Conservation (phyloP, 177 flowering plant genomes). For the Viscum album region DNA sequence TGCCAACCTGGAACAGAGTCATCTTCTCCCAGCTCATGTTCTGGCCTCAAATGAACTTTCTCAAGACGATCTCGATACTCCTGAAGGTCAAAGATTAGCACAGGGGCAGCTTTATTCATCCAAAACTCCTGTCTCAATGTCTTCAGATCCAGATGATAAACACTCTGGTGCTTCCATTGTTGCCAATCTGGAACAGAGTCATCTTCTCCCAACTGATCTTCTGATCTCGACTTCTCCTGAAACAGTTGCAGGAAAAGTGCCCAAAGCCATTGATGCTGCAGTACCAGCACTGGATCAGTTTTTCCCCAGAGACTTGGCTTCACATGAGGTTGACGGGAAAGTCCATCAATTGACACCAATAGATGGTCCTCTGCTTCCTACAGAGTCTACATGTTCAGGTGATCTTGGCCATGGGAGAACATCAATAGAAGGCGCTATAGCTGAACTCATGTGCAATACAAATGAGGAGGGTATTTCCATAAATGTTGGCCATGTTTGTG, state of each 20-base stretch:
- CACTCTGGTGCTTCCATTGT: neutral
- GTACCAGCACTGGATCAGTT: neutral
- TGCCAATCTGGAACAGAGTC: neutral
- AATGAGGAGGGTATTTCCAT: conserved; percentile 7
- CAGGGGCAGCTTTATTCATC: neutral
- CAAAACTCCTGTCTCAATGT: neutral
- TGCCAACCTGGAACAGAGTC: neutral
- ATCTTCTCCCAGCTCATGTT: neutral
- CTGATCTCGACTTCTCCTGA: neutral
- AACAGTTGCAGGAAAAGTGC: neutral
- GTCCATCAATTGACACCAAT: no score
- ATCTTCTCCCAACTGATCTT: neutral
- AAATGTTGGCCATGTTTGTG: conserved; percentile 5
- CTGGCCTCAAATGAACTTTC: neutral
- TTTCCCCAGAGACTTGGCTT: no score
- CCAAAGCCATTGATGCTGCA: neutral
- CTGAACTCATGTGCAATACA: conserved; percentile 18
- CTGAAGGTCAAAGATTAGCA: neutral
- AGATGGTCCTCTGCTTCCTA: no score
- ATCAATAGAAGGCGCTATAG: conserved; percentile 9
- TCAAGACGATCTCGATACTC: neutral
- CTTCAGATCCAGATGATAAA: neutral
- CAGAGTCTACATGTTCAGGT: neutral
- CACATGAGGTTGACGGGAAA: no score
- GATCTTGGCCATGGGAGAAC: neutral